Evolutionary conservation across 495 filamentous ascomycete species (phyloP), one percentile per base, ranked within the genome.

Genomic region (Aeminium ludgeri): DNA sequence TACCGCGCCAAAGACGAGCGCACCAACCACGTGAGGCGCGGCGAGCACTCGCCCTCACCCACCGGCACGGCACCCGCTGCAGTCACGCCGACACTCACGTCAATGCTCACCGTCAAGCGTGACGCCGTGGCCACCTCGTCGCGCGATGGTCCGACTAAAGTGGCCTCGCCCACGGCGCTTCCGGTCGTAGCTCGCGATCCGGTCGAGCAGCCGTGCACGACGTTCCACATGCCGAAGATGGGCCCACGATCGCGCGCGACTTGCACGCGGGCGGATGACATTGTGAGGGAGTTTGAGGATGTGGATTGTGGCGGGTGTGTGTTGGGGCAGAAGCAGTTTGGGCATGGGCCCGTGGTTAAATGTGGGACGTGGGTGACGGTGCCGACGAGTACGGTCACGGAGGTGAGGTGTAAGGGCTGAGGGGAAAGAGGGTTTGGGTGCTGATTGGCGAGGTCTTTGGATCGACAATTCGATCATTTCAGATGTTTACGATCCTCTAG

Each of bases 291-390:
- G 43, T 39, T 30, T 19, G 18, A 34, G 13, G 28, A 16, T 12
- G 23, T 34, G 11, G 30, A 40, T 23, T 45, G 43, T 18, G 18
- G 35, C 10, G 43, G 43, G 1, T 45, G 43, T 30, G 43, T 28
- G 29, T 15, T 34, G 2, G 18, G 19, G 30, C 7, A 39, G 13
- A 11, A 16, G 11, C 7, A 23, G 3, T 16, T 18, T 38, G 20
- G 30, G 16, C 10, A 17, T 6, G 6, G 43, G 19, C 4, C 12
- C 25, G 35, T 38, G 8, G 16, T 20, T 28, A 11, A n/a, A 7
- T 30, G 28, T 30, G 28, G 28, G 8, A 30, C 28, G 7, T 30
- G 28, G 28, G 28, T 30, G 28, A 30, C 28, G 7, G 8, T 7
- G n/a, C 28, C 28, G 28, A 30, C 28, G 7, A 30, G 8, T 7